phyloP scores from a whole-genome alignment of 345 rosid genomes.

The Draba incana region DNA sequence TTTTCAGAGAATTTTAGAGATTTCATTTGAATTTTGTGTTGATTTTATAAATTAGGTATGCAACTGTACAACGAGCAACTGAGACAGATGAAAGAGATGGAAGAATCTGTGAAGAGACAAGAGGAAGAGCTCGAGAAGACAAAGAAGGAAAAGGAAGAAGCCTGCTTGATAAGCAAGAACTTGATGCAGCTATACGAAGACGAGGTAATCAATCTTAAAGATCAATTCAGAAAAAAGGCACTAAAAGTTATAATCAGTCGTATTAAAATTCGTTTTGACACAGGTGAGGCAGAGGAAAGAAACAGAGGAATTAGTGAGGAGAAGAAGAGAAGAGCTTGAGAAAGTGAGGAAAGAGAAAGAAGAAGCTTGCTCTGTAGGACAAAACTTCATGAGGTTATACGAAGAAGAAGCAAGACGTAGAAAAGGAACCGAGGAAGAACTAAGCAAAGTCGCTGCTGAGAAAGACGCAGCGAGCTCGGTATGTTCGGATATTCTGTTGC shows the following conservation, averaged over 20 bases:
- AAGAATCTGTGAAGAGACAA: conserved; percentile 37
- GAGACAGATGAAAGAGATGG: conserved; percentile 47
- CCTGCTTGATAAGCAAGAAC: conserved; percentile 42
- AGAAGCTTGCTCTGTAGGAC: conserved; percentile 47
- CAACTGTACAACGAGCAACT: conserved; percentile 44
- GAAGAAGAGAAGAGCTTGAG: conserved; percentile 46
- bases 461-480: conserved; percentile 43
- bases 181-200: conserved; percentile 46
- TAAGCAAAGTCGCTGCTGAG: conserved; percentile 39
- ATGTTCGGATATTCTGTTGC: conserved; percentile 44
- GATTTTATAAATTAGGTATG: conserved; percentile 31
- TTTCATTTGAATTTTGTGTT: not conserved
- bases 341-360: conserved; percentile 45
- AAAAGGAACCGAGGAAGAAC: conserved; percentile 39
- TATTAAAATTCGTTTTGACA: conserved; percentile 4
- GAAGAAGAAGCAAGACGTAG: conserved; percentile 44
- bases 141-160: conserved; percentile 43
- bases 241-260: not conserved
- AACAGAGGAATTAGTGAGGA: conserved; percentile 38
- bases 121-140: conserved; percentile 44
- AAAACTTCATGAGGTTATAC: conserved; percentile 41
- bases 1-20: conserved; percentile 5
- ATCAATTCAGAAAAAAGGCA: not conserved
- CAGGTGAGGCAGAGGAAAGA: conserved; percentile 46
- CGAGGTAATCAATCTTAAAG: conserved; percentile 31